Evolutionary conservation across 495 filamentous ascomycete species (phyloP), one percentile per base, ranked within the genome.

Genomic region (Neohortaea acidophila): DNA sequence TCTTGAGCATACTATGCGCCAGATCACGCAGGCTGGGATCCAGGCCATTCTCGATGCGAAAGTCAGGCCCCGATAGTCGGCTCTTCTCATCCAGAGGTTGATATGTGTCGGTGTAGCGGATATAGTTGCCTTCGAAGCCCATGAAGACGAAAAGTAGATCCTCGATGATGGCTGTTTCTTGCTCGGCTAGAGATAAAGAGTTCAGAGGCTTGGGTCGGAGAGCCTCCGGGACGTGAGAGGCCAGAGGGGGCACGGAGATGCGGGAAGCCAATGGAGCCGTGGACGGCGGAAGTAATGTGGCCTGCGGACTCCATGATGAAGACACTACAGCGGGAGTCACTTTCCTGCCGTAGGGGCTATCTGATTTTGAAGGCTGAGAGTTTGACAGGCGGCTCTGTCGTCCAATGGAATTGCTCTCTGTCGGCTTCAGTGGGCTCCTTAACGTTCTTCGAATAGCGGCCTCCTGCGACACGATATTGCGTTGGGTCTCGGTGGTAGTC

Each of bases 71-170:
- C 1, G 72, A 66, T 36, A 96, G 62, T 13, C 85, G 75, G 55
- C 89, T 83, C 43, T 84, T 85, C 56, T 97, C 89, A 10, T 74
- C 68, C 4, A 68, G 58, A 0, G 89, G 84, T 43, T 93, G 78
- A 57, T 93, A 94, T 2, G 72, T 69, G 39, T 74, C 73, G 25
- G 67, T 66, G 48, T 84, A 96, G 42, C 85, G 83, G 47, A 96
- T 81, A 56, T 94, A 94, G 56, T 92, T 84, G 20, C 89, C 89
- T 60, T 97, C 89, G 44, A 83, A 91, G n/a, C 89, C 89, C 87
- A 96, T 94, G 47, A 94, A 87, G 2, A 91, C 84, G 56, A 84
- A 94, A 23, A 94, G 57, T 15, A 97, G 60, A 50, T 97, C 89
- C 47, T 94, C 86, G 35, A 96, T 60, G 9, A 96, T 79, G 2